Base-by-base conservation (phyloP, 192 early-diverging fungal species). In the Rhizoclosmatium sp. region DNA sequence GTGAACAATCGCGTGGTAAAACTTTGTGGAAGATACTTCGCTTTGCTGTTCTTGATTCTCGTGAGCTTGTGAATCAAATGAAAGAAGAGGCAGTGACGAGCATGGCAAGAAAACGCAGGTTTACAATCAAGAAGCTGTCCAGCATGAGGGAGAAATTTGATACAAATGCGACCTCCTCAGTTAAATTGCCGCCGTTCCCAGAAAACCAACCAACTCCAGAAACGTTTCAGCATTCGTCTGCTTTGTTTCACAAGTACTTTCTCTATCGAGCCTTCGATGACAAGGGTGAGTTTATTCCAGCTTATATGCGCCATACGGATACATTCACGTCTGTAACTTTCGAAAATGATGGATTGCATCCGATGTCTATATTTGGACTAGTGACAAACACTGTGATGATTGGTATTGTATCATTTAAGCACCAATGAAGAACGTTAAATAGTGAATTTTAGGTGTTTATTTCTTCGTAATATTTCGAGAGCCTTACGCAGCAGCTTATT, bases 261-360 rank as follows among this genome's bases (percentile, higher is more conserved):
- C 21, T 68, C 39, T 68, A 68, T 68, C 69, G 49, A 48, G 69
- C 69, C 3, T 71, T 71, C 54, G 56, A 71, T 59, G 48, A 56
- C 0, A 71, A 71, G 31, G 69, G 69, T 5, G 4, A 39, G 3
- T 58, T n/a, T 58, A 71, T 71, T 31, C 56, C 47, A n/a, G 4
- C n/a, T 5, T 10, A 71, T 3, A 4, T 59, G 19, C 46, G 69
- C 4, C 10, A 41, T 5, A 12, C 48, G 4, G 69, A 71, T 42
- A 41, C 23, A 39, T n/a, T 21, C 47, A n/a, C 10, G 16, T 10
- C 49, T 7, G 21, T 12, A 39, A 39, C 69, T 4, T 59, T 71
- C 14, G 9, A n/a, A 31, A n/a, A 42, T 5, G 31, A 59, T 42
- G 69, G 69, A 4, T 31, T 71, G 46, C 69, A 71, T 54, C 51